Conservation (phyloP, 176 grass and related monocot genomes). For the Tuctoria greenei region DNA sequence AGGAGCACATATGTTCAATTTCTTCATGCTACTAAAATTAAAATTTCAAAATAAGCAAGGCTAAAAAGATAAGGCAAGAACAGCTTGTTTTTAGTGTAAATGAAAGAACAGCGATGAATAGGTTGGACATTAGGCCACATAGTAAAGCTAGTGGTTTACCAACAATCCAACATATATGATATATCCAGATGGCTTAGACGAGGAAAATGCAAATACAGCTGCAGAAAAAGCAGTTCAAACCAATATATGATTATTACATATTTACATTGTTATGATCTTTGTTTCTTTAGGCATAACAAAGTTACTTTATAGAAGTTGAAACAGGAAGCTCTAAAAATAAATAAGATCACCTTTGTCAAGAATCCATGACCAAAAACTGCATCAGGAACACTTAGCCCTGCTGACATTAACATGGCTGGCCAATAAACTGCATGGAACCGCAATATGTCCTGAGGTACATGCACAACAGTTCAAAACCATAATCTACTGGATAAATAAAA, state of each 20-base stretch:
- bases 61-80: conserved; percentile 4
- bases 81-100: background rate
- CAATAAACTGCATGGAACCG: conserved; percentile 97
- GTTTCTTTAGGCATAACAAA: background rate
- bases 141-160: background rate
- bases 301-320: conserved; percentile 1
- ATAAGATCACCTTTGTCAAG: conserved; percentile 77
- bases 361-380: conserved; percentile 95
- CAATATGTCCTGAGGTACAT: conserved; percentile 77
- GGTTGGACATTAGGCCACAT: background rate
- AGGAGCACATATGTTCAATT: background rate
- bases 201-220: conserved; percentile 2
- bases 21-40: background rate
- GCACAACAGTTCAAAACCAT: conserved; percentile 32
- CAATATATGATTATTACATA: background rate
- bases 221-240: background rate
- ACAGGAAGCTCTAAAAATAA: conserved; percentile 4
- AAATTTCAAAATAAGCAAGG: background rate
- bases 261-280: background rate
- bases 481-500: background rate
- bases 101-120: background rate
- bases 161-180: no score
- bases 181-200: background rate
- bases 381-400: conserved; percentile 76
- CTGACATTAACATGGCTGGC: conserved; percentile 94